These are phyloP conservation scores for Talaromyces sp. DNA, from an alignment of 2,329 filamentous ascomycete genomes.

Conservation along the genomic window DNA sequence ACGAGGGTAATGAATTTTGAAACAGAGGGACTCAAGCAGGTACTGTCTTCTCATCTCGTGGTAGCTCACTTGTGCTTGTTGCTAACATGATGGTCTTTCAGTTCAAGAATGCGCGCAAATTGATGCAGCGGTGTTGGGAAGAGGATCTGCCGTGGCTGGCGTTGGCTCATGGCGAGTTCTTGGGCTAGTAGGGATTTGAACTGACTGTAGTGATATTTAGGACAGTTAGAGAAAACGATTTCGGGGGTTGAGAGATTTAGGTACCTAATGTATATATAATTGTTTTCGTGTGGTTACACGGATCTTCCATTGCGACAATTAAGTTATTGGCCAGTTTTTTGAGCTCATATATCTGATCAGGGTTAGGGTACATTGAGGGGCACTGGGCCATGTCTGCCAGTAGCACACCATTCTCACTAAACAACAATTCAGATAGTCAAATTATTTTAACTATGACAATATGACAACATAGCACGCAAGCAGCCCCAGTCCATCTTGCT, in stretches of 20 bases:
- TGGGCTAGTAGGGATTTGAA: conserved; percentile 28
- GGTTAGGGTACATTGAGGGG: background rate
- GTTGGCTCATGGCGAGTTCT: conserved; percentile 36
- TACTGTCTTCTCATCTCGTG: conserved; percentile 29
- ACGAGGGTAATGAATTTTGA: conserved; percentile 64
- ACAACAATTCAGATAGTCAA: background rate
- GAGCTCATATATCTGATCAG: background rate
- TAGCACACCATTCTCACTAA: background rate
- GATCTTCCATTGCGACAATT: too few species aligned
- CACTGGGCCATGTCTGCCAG: background rate
- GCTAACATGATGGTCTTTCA: conserved; percentile 16
- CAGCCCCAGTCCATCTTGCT: background rate
- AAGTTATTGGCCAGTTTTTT: too few species aligned
- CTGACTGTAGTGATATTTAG: too few species aligned
- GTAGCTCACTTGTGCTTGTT: background rate
- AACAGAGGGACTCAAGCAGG: conserved; percentile 70
- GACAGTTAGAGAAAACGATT: background rate
- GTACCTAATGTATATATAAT: background rate
- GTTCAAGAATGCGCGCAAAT: conserved; percentile 37
- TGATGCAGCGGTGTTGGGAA: conserved; percentile 40
- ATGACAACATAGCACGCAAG: conserved; percentile 10
- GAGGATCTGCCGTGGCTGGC: conserved; percentile 35
- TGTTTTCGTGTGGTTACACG: background rate
- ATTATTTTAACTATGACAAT: background rate
- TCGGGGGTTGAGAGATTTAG: background rate